phyloP scores from a whole-genome alignment of 2,329 filamentous ascomycete species.

The Xylariaceae sp. region DNA sequence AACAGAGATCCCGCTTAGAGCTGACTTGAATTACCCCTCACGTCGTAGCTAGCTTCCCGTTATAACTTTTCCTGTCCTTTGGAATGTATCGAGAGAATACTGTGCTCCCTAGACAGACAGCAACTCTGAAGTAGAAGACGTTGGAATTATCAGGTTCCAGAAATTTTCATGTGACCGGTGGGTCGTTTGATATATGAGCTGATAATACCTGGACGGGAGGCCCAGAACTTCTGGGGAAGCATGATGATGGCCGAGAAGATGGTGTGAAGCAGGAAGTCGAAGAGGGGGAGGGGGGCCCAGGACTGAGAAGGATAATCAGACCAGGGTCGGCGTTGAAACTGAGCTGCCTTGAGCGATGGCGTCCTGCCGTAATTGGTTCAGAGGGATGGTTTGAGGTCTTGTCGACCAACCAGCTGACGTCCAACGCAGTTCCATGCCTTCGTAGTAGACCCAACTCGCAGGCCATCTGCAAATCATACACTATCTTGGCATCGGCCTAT shows the following conservation, averaged over 20 bases:
- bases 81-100: slow-evolving; percentile 18
- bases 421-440: slow-evolving; percentile 25
- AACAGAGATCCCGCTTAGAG: slow-evolving; percentile 23
- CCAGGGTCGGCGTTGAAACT: slow-evolving; percentile 17
- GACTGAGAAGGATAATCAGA: slow-evolving; percentile 25
- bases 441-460: slow-evolving; percentile 36
- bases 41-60: slow-evolving; percentile 30
- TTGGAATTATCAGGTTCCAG: slow-evolving; percentile 23
- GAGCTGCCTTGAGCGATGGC: slow-evolving; percentile 7
- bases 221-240: slow-evolving; percentile 37
- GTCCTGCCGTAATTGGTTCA: slow-evolving; percentile 27
- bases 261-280: slow-evolving; percentile 36
- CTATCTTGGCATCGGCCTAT: slow-evolving; percentile 29
- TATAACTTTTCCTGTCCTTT: slow-evolving; percentile 26
- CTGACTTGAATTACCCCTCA: slow-evolving; percentile 23
- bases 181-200: slow-evolving; percentile 29
- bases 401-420: slow-evolving; percentile 44
- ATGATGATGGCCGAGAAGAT: slow-evolving; percentile 33
- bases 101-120: slow-evolving; percentile 15
- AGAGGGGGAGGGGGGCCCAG: slow-evolving; percentile 30
- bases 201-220: slow-evolving; percentile 25
- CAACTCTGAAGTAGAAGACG: slow-evolving; percentile 11
- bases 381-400: slow-evolving; percentile 32
- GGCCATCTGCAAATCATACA: slow-evolving; percentile 43
- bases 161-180: slow-evolving; percentile 40